Percentiles rank a stretch among this genome's conserved stretches.
These are phyloP conservation scores for Bidens hawaiensis DNA, from an alignment of 140 eudicot genomes.

Conservation along the genomic window DNA sequence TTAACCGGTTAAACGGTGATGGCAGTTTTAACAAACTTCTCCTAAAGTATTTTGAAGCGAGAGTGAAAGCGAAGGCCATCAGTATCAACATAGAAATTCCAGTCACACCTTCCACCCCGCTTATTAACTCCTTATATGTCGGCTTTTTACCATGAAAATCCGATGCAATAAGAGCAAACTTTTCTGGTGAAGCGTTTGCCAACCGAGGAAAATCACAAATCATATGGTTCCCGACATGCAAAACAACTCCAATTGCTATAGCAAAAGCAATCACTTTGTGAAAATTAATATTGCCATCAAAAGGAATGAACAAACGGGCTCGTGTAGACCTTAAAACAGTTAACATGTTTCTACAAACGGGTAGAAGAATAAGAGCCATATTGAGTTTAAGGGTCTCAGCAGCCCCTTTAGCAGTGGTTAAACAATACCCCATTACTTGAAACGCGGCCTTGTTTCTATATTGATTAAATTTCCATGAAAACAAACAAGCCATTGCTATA, in stretches of 20 bases:
- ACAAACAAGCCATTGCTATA: conserved; percentile 59
- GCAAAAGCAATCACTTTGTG: conserved; percentile 88
- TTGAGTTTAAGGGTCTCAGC: conserved; percentile 91
- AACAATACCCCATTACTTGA: conserved; percentile 90
- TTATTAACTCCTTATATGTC: conserved; percentile 43
- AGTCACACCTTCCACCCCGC: conserved; percentile 62
- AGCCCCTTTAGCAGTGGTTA: conserved; percentile 92
- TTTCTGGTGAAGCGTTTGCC: conserved; percentile 57
- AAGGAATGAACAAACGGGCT: conserved; percentile 69
- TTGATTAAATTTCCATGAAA: conserved; percentile 83
- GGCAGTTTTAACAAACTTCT: conserved; percentile 65
- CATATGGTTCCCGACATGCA: conserved; percentile 84
- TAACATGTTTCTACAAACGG: conserved; percentile 77
- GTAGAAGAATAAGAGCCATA: conserved; percentile 94
- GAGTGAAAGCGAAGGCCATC: conserved; percentile 64
- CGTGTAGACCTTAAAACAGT: conserved; percentile 81
- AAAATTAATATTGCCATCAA: conserved; percentile 86
- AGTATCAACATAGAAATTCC: conserved; percentile 77
- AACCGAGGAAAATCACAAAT: conserved; percentile 88
- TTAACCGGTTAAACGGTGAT: conserved; percentile 64
- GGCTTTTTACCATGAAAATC: conserved; percentile 64
- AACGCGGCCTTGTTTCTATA: conserved; percentile 66
- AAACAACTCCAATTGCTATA: conserved; percentile 56
- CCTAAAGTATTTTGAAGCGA: conserved; percentile 72
- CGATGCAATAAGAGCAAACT: conserved; percentile 66